phyloP scores from a whole-genome alignment of 257 asterid genomes.

The Agastache rugosa region DNA sequence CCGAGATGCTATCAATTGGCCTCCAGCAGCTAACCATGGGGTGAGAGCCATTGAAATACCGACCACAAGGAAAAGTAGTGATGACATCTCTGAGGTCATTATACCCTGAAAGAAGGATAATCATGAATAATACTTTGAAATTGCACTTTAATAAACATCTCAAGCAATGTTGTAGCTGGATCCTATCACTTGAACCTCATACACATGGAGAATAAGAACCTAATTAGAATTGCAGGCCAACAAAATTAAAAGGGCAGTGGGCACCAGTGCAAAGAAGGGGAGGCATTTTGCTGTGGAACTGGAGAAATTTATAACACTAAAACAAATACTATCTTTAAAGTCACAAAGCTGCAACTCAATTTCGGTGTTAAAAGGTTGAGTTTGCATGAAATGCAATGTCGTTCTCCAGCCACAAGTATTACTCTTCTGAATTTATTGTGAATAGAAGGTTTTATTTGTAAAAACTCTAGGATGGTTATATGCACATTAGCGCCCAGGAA shows the following conservation, averaged over 20 bases:
- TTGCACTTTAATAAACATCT: background rate
- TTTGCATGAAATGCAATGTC: constrained; percentile 27
- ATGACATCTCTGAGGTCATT: constrained; percentile 88
- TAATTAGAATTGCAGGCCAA: constrained; percentile 8
- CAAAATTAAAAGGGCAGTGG: constrained; percentile 20
- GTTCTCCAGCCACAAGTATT: constrained; percentile 26
- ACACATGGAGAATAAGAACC: constrained; percentile 23
- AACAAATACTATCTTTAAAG: constrained; percentile 9
- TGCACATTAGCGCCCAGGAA: constrained; percentile 25
- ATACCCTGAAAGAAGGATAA: constrained; percentile 71
- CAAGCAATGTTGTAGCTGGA: constrained; percentile 14
- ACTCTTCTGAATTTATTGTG: background rate
- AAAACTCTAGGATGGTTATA: constrained; percentile 19
- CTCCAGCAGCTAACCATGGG: constrained; percentile 99
- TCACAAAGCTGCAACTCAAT: constrained; percentile 25
- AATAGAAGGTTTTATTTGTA: background rate
- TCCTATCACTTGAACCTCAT: constrained; percentile 31
- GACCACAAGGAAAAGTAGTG: constrained; percentile 94
- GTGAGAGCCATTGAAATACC: constrained; percentile 99
- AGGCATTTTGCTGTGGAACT: constrained; percentile 24
- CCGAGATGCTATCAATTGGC: constrained; percentile 96
- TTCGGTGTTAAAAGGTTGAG: constrained; percentile 20
- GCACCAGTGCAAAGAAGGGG: constrained; percentile 15
- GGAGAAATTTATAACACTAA: constrained; percentile 8
- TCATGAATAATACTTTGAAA: constrained; percentile 24